Evolutionary conservation across 768 basidiomycete species (phyloP).

Genomic region (Boletellus emodensis): DNA sequence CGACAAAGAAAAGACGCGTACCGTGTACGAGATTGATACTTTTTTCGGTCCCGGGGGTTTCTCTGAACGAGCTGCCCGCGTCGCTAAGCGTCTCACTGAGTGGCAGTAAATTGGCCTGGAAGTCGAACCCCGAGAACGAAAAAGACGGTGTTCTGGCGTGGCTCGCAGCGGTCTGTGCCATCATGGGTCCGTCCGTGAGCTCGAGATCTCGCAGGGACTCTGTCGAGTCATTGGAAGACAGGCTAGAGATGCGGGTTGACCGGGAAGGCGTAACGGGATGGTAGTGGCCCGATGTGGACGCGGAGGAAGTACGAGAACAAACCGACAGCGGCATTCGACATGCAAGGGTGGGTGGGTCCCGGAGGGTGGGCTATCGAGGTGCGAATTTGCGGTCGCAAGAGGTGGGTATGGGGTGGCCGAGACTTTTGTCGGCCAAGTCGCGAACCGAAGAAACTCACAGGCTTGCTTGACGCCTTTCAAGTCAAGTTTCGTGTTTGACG

Average conservation of each 20-base stretch:
- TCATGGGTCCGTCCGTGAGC: conserved; percentile 58
- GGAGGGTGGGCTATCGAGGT: background rate
- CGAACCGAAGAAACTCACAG: background rate
- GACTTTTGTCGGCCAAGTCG: background rate
- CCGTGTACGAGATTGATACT: conserved; percentile 76
- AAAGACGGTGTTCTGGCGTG: conserved; percentile 49
- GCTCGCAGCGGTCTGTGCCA: conserved; percentile 10
- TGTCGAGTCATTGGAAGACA: conserved; percentile 48
- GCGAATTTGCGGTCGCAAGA: background rate
- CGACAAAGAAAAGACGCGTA: conserved; percentile 29
- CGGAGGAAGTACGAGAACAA: conserved; percentile 17
- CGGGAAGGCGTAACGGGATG: conserved; percentile 4
- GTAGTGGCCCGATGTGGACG: conserved; percentile 11
- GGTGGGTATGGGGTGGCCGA: background rate
- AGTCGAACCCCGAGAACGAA: conserved; percentile 75
- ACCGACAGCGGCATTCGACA: conserved; percentile 21
- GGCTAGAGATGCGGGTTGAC: background rate
- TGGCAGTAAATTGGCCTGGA: conserved; percentile 73
- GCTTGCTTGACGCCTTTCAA: no score
- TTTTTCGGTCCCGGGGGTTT: conserved; percentile 62
- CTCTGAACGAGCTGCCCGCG: conserved; percentile 47
- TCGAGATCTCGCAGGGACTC: conserved; percentile 79
- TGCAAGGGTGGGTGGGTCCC: background rate
- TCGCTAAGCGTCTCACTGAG: conserved; percentile 75
- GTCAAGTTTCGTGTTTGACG: no score